A percentile compares a stretch with the other conserved stretches of the same genome.
Evolutionary conservation across 495 filamentous ascomycete genomes (phyloP).

Genomic region (Penicillium dipodomyicola): DNA sequence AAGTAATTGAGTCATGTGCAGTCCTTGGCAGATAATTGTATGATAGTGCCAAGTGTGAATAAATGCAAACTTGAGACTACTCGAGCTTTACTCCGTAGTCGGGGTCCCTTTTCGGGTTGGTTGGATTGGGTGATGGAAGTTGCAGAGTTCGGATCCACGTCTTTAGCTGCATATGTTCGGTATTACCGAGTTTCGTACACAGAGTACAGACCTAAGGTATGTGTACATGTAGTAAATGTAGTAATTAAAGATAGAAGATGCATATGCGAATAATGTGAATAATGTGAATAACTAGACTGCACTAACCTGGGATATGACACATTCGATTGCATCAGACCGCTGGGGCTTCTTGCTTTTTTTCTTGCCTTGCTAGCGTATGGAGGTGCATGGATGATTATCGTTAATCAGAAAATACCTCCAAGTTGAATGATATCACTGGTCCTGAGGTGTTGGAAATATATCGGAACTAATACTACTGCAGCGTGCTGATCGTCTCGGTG

Average conservation of each 20-base stretch:
- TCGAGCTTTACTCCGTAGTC: not conserved
- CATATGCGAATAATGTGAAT: not conserved
- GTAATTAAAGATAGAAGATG: not conserved
- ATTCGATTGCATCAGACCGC: no score
- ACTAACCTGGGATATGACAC: not conserved
- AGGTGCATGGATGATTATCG: not conserved
- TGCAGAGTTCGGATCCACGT: not conserved
- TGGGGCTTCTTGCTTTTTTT: no score
- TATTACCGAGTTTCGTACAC: not conserved
- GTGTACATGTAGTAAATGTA: no score
- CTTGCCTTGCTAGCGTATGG: not conserved
- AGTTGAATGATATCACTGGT: slow-evolving; percentile 1
- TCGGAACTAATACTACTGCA: not conserved
- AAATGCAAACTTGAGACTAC: not conserved
- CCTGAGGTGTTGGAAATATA: not conserved
- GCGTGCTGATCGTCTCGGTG: not conserved
- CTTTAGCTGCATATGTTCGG: not conserved
- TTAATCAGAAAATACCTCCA: not conserved
- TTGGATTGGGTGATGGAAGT: not conserved
- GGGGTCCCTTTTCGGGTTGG: not conserved
- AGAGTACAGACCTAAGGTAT: not conserved
- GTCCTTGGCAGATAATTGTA: slow-evolving; percentile 2
- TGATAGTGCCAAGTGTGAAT: not conserved
- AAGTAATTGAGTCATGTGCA: slow-evolving; percentile 2
- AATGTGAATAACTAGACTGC: not conserved